Percentiles rank a stretch among this genome's conserved stretches.
Conservation (phyloP, 2,329 filamentous ascomycete genomes). For the Immersiporthe knoxdaviesiana region DNA sequence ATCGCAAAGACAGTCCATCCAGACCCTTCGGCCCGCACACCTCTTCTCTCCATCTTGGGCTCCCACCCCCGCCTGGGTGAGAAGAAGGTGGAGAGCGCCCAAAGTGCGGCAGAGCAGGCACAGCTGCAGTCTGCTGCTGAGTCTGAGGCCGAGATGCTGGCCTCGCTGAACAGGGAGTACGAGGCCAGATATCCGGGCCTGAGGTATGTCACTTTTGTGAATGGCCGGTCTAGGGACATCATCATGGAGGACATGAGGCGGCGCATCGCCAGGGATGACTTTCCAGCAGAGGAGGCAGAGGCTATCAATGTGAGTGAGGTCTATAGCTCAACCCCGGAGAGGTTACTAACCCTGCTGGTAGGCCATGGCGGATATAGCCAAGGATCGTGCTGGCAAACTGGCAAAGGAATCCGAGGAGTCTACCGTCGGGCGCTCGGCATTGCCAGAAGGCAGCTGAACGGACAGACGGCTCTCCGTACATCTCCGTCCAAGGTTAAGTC, state of each 20-base stretch:
- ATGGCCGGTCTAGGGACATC: conserved; percentile 71
- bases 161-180: conserved; percentile 73
- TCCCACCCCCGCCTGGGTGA: conserved; percentile 84
- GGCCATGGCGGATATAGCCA: conserved; percentile 93
- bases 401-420: conserved; percentile 27
- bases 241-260: conserved; percentile 82
- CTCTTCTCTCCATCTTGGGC: conserved; percentile 73
- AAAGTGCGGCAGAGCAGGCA: conserved; percentile 82
- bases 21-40: conserved; percentile 50
- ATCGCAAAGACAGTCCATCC: conserved; percentile 55
- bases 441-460: conserved; percentile 18
- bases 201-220: conserved; percentile 90
- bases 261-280: conserved; percentile 71
- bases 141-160: conserved; percentile 61
- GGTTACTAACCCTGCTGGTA: conserved; percentile 39
- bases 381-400: conserved; percentile 74
- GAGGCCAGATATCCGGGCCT: conserved; percentile 80
- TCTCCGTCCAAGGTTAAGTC: neutral
- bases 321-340: neutral
- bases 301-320: conserved; percentile 68
- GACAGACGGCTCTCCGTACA: neutral
- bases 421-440: conserved; percentile 25
- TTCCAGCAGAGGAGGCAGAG: conserved; percentile 68
- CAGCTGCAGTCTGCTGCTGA: conserved; percentile 64
- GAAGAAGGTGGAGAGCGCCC: conserved; percentile 78